Evolutionary conservation across 2,329 filamentous ascomycete genomes (phyloP), one percentile per base, ranked within the genome.

Genomic region (Hymenoscyphus linearis): DNA sequence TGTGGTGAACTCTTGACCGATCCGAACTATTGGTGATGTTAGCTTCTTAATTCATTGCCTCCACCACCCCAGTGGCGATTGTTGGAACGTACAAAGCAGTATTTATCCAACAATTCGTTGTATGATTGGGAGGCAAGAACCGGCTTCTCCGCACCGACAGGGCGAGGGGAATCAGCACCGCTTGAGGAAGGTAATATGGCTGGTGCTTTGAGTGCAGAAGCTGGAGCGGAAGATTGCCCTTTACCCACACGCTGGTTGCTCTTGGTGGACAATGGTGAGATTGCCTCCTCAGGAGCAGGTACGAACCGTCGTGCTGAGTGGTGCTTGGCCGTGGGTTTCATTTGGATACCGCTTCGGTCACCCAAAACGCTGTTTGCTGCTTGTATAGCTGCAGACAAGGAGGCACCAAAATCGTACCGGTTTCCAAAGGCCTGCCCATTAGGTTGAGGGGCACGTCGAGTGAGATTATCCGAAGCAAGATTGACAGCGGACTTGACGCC

Each of bases 41-140:
- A 80, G 78, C 76, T 72, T 68, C 68, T 63, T 36, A 54, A 52
- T 56, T 27, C 16, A 44, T 25, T 26, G 14, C 18, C n/a, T n/a
- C 27, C 36, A 36, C 25, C 25, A 34, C 56, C 55, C 64, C 61
- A 69, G 54, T 63, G 63, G 60, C 71, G 67, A 64, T 69, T 66
- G 76, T 67, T 65, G 73, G 83, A 83, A 96, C 93, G 86, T 93
- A 97, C 93, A 85, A 98, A 99, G 83, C 95, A 99, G 82, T 96
- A 99, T 81, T 96, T 97, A 81, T 96, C 93, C 76, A 99, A 89
- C 67, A 99, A 84, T 78, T 99, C 95, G 77, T 96, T 91, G 75
- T 99, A 98, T 63, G 93, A 93, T 63, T 91, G 87, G 66, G 92
- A 96, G 63, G 93, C 85, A 67, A 96, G 87, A 71, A 84, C 81